A percentile compares a stretch with the other conserved stretches of the same genome.
Evolutionary conservation across 352 stramenopile species (phyloP).

Genomic region (Globisporangium alternatum): DNA sequence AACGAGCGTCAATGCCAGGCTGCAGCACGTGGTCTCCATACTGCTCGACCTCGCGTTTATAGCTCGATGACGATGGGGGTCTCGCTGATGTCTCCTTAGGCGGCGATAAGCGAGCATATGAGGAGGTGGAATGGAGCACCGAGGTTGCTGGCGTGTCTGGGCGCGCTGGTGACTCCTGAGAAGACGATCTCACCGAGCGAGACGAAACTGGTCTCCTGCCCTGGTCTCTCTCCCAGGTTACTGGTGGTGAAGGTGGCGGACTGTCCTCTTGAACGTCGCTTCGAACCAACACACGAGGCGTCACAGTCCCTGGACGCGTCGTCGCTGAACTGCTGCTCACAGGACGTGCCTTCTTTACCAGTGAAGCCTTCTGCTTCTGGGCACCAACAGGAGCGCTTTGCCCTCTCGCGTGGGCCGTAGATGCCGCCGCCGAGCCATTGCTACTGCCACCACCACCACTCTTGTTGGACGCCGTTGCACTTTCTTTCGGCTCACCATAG

Average conservation of each 20-base stretch:
- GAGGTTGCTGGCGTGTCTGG: not conserved
- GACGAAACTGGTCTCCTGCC: not conserved
- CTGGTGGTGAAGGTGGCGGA: not conserved
- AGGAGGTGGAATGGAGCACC: not conserved
- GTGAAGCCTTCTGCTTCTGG: not conserved
- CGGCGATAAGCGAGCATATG: too few relatives aligned
- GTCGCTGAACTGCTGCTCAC: not conserved
- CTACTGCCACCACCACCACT: not conserved
- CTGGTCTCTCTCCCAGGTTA: not conserved
- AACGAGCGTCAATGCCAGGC: not conserved
- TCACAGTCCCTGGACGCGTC: not conserved
- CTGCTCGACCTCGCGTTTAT: not conserved
- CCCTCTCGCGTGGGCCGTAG: not conserved
- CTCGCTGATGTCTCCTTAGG: not conserved
- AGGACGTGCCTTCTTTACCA: slow-evolving; percentile 1
- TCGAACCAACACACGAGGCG: not conserved
- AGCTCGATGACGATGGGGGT: not conserved
- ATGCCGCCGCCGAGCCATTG: not conserved
- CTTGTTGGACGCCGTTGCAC: not conserved
- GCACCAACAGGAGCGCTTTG: slow-evolving; percentile 7
- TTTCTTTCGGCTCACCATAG: not conserved
- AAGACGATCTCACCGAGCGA: not conserved
- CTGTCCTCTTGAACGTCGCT: not conserved
- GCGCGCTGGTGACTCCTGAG: not conserved
- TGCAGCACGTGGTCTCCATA: not conserved